phyloP scores from a whole-genome alignment of 768 basidiomycete genomes.

The Russula compacta region DNA sequence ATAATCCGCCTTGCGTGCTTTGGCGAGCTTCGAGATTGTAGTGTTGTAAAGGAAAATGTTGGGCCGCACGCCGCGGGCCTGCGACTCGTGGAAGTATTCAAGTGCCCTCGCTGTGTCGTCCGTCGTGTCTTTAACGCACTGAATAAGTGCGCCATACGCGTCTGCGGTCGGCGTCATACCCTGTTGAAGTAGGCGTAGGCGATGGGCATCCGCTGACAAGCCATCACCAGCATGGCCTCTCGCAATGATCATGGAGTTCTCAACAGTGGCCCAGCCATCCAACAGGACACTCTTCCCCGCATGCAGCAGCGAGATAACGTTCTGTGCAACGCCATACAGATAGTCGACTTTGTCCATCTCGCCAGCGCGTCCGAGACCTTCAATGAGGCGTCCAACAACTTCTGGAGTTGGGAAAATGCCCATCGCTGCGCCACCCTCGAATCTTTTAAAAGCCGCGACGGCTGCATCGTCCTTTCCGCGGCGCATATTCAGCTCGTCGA shows the following conservation, averaged over 20 bases:
- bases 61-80: slow-evolving; percentile 55
- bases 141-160: slow-evolving; percentile 86
- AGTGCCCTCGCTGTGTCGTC: slow-evolving; percentile 88
- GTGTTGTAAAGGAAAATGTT: slow-evolving; percentile 94
- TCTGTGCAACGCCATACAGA: slow-evolving; percentile 63
- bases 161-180: slow-evolving; percentile 78
- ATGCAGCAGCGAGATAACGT: slow-evolving; percentile 40
- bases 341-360: slow-evolving; percentile 52
- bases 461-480: slow-evolving; percentile 23
- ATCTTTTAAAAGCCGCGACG: slow-evolving; percentile 38
- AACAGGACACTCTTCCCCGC: slow-evolving; percentile 40
- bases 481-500: slow-evolving; percentile 25
- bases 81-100: slow-evolving; percentile 73
- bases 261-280: slow-evolving; percentile 63
- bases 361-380: slow-evolving; percentile 53
- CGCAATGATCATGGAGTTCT: slow-evolving; percentile 86
- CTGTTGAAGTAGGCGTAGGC: slow-evolving; percentile 64
- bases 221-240: slow-evolving; percentile 74
- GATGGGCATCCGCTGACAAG: slow-evolving; percentile 73
- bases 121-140: slow-evolving; percentile 84
- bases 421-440: slow-evolving; percentile 36
- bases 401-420: slow-evolving; percentile 43
- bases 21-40: slow-evolving; percentile 91
- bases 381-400: slow-evolving; percentile 54
- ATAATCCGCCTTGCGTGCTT: slow-evolving; percentile 86